Evolutionary conservation across 768 basidiomycete genomes (phyloP).

Genomic region (Macrolepiota fuliginosa): DNA sequence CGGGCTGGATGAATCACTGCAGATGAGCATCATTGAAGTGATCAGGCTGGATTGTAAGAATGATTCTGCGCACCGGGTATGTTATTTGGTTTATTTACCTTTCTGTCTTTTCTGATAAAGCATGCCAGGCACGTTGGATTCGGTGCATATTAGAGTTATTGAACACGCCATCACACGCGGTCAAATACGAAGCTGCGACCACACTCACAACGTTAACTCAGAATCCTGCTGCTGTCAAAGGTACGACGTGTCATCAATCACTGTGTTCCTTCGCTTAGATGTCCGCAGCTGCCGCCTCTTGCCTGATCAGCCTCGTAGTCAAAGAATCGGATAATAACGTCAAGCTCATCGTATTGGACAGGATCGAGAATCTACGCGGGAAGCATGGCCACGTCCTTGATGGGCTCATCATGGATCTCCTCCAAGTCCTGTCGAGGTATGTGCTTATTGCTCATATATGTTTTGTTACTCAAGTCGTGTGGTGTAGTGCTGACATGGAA

Average conservation of each 20-base stretch:
- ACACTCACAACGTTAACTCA: constrained; percentile 93
- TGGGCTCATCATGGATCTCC: constrained; percentile 90
- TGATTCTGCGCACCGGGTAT: constrained; percentile 79
- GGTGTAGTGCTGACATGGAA: constrained; percentile 85
- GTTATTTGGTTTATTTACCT: constrained; percentile 21
- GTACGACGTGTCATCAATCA: constrained; percentile 33
- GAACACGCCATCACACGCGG: constrained; percentile 85
- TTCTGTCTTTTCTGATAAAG: neutral
- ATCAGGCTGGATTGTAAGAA: constrained; percentile 86
- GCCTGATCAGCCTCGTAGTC: constrained; percentile 82
- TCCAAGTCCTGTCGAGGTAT: constrained; percentile 84
- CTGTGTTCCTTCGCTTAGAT: neutral
- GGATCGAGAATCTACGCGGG: constrained; percentile 76
- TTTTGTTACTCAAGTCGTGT: neutral
- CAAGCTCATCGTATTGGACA: constrained; percentile 94
- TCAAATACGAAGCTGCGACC: constrained; percentile 97
- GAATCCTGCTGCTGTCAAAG: constrained; percentile 95
- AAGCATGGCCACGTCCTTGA: constrained; percentile 91
- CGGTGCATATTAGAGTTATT: constrained; percentile 91
- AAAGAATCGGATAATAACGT: constrained; percentile 99
- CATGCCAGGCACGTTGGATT: constrained; percentile 81
- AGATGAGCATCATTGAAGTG: constrained; percentile 95
- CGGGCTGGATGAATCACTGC: constrained; percentile 85
- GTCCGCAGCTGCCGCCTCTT: constrained; percentile 76
- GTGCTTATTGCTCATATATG: neutral